A percentile compares a stretch with the other conserved stretches of the same genome.
Evolutionary conservation across 2,329 filamentous ascomycete species (phyloP).

Genomic region (Elsinoe perseae): DNA sequence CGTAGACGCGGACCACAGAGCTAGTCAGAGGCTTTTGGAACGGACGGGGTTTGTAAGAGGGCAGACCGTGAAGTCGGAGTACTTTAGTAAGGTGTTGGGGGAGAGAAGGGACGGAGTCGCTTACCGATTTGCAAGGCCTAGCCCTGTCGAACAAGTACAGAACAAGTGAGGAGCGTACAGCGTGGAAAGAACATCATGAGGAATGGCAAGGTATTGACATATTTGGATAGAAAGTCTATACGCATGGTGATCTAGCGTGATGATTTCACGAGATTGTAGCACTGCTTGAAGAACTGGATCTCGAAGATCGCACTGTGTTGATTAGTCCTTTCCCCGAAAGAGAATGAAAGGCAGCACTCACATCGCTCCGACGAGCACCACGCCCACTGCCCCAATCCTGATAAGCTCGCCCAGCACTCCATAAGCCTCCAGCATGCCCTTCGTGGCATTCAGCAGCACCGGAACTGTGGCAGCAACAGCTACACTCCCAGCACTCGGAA

Average conservation of each 20-base stretch:
- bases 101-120: constrained; percentile 1
- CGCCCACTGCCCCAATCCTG: constrained; percentile 26
- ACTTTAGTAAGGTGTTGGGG: neutral
- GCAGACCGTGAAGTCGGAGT: neutral
- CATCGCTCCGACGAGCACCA: constrained; percentile 7
- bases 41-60: neutral
- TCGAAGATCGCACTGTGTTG: constrained; percentile 8
- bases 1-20: neutral
- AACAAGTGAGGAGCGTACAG: too few species aligned
- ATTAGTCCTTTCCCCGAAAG: neutral
- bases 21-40: constrained; percentile 1
- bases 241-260: neutral
- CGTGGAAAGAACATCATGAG: too few species aligned
- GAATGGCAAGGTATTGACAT: neutral
- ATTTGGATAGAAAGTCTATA: neutral
- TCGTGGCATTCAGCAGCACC: constrained; percentile 30
- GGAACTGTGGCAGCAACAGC: constrained; percentile 33
- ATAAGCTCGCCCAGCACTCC: constrained; percentile 38
- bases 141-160: too few species aligned
- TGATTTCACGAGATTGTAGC: constrained; percentile 5
- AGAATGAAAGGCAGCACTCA: neutral
- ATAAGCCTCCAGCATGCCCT: constrained; percentile 26
- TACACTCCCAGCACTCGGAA: constrained; percentile 31
- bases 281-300: constrained; percentile 6
- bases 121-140: neutral